Evolutionary conservation across 1,284 basidiomycete species (phyloP), one percentile per base, ranked within the genome.

Genomic region (Sporisorium scitamineum): DNA sequence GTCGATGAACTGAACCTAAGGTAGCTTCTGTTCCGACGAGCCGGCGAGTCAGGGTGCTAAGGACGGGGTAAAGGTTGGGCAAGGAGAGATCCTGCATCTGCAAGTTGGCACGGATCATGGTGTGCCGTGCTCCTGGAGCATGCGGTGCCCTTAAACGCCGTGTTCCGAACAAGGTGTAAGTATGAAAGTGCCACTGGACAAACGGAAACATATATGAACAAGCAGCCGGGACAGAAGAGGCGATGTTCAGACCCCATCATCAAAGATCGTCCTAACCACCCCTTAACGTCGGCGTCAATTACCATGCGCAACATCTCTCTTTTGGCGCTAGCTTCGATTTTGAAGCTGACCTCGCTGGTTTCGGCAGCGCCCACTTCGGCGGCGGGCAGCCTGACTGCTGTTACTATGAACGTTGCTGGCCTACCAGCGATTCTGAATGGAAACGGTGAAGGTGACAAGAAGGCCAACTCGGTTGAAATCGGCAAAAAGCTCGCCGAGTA

Each of bases 371-470:
- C 52, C 1, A 32, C 41, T 11, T 42, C 53, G 9, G 51, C 53
- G 9, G 51, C 54, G 9, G 64, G 53, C n/a, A 60, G 53, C 31
- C 31, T 67, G 16, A 55, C 57, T 3, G 58, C 64, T 3, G 53
- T 67, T n/a, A 67, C 64, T 16, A 51, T 67, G 53, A 67, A 67
- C 20, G 64, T 67, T 7, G 64, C 64, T 10, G 64, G 64, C 14
- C 64, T 67, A 11, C 64, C 64, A 3, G 57, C 57, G 13, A 32
- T 60, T 32, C 7, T 67, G 26, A 60, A 67, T 37, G 47, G 58
- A 16, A 67, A 67, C 18, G 64, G 64, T 22, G 57, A 50, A n/a
- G 53, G 53, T 10, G 56, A 61, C 64, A 67, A 67, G 27, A 44
- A 61, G 31, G 41, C 24, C 27, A 67, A 67, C 47, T 60, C 57